Evolutionary conservation across 768 basidiomycete species (phyloP).

Genomic region (Cystoderma amianthinum): DNA sequence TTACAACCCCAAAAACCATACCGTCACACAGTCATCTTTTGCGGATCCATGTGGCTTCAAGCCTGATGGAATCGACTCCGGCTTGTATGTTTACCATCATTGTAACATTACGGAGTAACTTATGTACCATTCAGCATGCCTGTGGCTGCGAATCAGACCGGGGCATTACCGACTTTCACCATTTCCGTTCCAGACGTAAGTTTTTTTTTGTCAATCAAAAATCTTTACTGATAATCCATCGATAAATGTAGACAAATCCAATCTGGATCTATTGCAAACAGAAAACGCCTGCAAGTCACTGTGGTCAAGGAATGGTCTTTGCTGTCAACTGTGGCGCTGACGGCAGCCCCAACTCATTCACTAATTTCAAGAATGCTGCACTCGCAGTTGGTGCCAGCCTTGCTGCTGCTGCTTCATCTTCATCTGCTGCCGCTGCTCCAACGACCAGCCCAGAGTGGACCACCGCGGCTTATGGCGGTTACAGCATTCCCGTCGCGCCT

Average conservation of each 20-base stretch:
- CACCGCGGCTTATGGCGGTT: slow-evolving; percentile 44
- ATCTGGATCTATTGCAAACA: slow-evolving; percentile 59
- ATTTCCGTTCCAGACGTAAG: slow-evolving; percentile 41
- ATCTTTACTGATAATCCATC: slow-evolving; percentile 2
- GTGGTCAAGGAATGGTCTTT: slow-evolving; percentile 62
- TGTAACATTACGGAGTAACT: slow-evolving; percentile 4
- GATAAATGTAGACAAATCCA: slow-evolving; percentile 35
- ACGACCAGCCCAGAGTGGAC: slow-evolving; percentile 16
- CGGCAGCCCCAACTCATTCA: slow-evolving; percentile 52
- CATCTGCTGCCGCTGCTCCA: slow-evolving; percentile 19
- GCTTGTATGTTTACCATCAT: slow-evolving; percentile 36
- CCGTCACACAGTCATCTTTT: slow-evolving; percentile 45
- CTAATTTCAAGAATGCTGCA: slow-evolving; percentile 51
- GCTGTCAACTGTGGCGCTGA: slow-evolving; percentile 55
- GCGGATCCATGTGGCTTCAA: slow-evolving; percentile 44
- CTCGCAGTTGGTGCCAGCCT: slow-evolving; percentile 47
- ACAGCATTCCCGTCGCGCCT: slow-evolving; percentile 47
- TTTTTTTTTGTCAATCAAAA: slow-evolving; percentile 1
- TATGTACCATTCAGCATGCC: slow-evolving; percentile 30
- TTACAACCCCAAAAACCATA: slow-evolving; percentile 53
- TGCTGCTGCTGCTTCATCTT: slow-evolving; percentile 30
- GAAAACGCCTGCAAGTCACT: slow-evolving; percentile 46
- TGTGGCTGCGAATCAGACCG: slow-evolving; percentile 44
- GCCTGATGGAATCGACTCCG: slow-evolving; percentile 48
- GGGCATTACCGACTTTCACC: slow-evolving; percentile 41